phyloP scores from a whole-genome alignment of 2,329 filamentous ascomycete species.

The Ophiosphaerella herpotricha region DNA sequence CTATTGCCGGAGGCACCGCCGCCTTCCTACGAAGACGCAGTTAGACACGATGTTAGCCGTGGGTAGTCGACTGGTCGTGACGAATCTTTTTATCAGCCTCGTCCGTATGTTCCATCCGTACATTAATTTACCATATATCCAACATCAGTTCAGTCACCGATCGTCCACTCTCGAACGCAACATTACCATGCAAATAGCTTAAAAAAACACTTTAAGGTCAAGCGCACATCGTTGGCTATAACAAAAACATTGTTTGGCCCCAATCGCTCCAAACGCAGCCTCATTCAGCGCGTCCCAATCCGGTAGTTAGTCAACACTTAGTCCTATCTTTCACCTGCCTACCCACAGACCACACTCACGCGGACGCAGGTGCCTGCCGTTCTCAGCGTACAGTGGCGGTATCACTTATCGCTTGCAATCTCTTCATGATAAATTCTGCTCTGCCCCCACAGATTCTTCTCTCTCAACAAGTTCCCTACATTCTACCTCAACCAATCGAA shows the following conservation, averaged over 20 bases:
- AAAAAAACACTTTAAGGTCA: too few relatives aligned
- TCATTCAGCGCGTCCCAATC: not conserved
- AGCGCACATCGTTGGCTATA: too few relatives aligned
- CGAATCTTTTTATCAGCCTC: not conserved
- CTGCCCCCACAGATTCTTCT: not conserved
- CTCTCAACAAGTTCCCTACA: slow-evolving; percentile 1
- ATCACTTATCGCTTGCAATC: slow-evolving; percentile 1
- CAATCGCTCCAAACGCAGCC: not conserved
- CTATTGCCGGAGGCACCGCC: slow-evolving; percentile 17
- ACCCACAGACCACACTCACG: slow-evolving; percentile 4
- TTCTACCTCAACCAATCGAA: not conserved
- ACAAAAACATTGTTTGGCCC: not conserved
- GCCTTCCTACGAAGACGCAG: slow-evolving; percentile 18
- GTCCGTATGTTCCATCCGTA: not conserved
- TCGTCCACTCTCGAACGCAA: too few relatives aligned
- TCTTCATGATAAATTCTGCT: slow-evolving; percentile 4
- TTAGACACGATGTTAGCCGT: slow-evolving; percentile 3
- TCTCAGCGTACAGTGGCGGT: not conserved
- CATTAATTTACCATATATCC: too few relatives aligned
- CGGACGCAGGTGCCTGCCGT: slow-evolving; percentile 6
- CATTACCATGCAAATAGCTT: too few relatives aligned
- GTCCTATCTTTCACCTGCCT: slow-evolving; percentile 1
- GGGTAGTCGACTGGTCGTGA: not conserved
- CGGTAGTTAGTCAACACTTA: not conserved
- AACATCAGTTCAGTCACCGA: too few relatives aligned